Base-by-base conservation (phyloP, 441 rosid species). In the Erysimum cheiri region DNA sequence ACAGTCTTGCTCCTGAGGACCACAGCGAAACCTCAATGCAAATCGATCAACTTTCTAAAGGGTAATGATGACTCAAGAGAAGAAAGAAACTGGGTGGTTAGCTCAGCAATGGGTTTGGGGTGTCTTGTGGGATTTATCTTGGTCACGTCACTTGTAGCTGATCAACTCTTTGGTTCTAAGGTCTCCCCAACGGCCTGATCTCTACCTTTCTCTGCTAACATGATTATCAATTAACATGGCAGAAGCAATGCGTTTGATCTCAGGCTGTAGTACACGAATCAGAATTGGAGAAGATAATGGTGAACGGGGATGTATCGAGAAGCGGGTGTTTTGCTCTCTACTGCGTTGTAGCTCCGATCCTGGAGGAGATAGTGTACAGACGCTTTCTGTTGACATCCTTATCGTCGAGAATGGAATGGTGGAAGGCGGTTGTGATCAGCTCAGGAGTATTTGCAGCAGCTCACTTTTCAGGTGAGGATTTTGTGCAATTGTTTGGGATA, bases 331-430 rank as follows among this genome's bases (percentile, higher is more conserved):
- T 84, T 59, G 74, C 81, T 6, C 85, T 90, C 43, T 84, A 81
- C 77, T 88, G 98, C 67, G 5, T 83, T 53, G 49, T 84, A 41
- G 83, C 93, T 60, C 96, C 98, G 8, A 17, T 86, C 17, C 41
- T 90, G n/a, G 98, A 93, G 73, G 98, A 93, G 83, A 72, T 75
- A 5, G 78, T 93, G 55, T 93, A 90, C 83, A 83, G 98, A 80
- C 89, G 96, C 3, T 93, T 89, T 73, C 82, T 90, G 8, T 53
- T 93, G 80, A 82, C 78, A 28, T 84, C 91, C 6, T 87, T 93
- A 14, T 80, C 89, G 22, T 79, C 86, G 3, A 79, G 54, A 10
- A 83, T 80, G 85, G 85, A 80, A 58, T 87, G 94, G 98, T 70
- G 80, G 72, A 78, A 73, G n/a, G 91, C 91, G 3, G 69, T 86